phyloP scores from a whole-genome alignment of 208 protist species.

The Trichomonas vaginalis region DNA sequence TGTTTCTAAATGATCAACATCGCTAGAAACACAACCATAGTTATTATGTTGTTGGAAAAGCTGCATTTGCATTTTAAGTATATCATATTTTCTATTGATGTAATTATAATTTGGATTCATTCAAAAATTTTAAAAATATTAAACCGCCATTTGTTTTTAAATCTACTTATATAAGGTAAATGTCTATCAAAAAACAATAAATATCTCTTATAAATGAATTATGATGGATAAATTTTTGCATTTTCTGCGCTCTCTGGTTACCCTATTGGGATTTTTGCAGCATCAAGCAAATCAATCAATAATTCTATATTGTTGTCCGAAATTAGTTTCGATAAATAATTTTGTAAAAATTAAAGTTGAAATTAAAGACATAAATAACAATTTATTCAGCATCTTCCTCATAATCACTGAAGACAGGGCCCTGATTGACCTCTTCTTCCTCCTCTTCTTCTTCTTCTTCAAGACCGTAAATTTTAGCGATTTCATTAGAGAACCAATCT shows the following conservation, averaged over 20 bases:
- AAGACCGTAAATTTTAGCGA: background rate
- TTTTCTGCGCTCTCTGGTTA: too few species aligned
- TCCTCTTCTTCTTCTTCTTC: background rate
- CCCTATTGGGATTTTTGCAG: too few species aligned
- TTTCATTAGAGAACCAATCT: background rate
- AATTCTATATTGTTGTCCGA: background rate
- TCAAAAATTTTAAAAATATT: too few species aligned
- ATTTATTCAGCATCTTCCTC: background rate
- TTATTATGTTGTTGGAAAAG: background rate
- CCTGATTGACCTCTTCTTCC: background rate
- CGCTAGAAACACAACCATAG: background rate
- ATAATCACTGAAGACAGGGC: background rate
- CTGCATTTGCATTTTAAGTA: background rate
- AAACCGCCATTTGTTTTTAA: too few species aligned
- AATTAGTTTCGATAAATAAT: background rate
- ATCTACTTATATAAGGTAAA: too few species aligned
- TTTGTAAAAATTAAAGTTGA: background rate
- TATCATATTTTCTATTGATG: background rate
- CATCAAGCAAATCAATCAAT: background rate
- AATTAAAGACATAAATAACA: too few species aligned
- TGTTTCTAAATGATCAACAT: background rate
- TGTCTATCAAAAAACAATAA: too few species aligned
- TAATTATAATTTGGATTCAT: too few species aligned
- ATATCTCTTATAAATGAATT: too few species aligned
- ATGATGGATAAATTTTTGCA: too few species aligned